Percentiles rank a stretch among this genome's conserved stretches.
Conservation (phyloP, 495 filamentous ascomycete species). For the Sordaria brevicollis region DNA sequence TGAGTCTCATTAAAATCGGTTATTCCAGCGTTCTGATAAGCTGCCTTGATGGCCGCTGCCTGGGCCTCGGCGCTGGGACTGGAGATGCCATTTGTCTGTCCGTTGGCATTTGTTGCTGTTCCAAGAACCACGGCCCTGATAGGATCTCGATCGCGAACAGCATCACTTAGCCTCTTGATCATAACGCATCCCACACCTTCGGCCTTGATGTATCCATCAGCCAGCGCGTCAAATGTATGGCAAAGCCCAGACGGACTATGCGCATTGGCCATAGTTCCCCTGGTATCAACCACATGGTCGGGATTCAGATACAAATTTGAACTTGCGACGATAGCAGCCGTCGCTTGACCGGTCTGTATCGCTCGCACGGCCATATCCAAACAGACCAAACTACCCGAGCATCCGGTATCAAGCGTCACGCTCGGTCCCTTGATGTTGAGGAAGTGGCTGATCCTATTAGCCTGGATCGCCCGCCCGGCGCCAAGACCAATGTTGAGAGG, state of each 20-base stretch:
- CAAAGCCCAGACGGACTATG: slow-evolving; percentile 16
- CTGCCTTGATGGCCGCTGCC: slow-evolving; percentile 32
- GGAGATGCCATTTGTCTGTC: slow-evolving; percentile 36
- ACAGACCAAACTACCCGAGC: slow-evolving; percentile 32
- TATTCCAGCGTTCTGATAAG: slow-evolving; percentile 24
- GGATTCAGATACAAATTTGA: slow-evolving; percentile 16
- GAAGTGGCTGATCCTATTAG: slow-evolving; percentile 42
- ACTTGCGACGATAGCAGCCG: slow-evolving; percentile 32
- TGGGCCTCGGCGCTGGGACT: slow-evolving; percentile 40
- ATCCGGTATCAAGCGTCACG: slow-evolving; percentile 34
- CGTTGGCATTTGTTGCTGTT: slow-evolving; percentile 39
- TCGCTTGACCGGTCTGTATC: slow-evolving; percentile 29
- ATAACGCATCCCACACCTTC: slow-evolving; percentile 38
- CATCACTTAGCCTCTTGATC: slow-evolving; percentile 42
- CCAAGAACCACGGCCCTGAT: slow-evolving; percentile 47
- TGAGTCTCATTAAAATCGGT: slow-evolving; percentile 9
- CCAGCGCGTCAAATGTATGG: slow-evolving; percentile 22
- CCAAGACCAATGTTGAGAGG: slow-evolving; percentile 21
- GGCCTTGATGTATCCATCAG: slow-evolving; percentile 43
- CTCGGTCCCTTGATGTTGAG: slow-evolving; percentile 34
- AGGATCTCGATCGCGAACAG: slow-evolving; percentile 32
- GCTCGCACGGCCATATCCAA: slow-evolving; percentile 32
- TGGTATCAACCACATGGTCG: not conserved
- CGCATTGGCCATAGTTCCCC: not conserved
- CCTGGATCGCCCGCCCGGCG: slow-evolving; percentile 18